These are phyloP conservation scores for Kluyveromyces siamensis DNA, from an alignment of 805 yeast genomes.

Conservation along the genomic window DNA sequence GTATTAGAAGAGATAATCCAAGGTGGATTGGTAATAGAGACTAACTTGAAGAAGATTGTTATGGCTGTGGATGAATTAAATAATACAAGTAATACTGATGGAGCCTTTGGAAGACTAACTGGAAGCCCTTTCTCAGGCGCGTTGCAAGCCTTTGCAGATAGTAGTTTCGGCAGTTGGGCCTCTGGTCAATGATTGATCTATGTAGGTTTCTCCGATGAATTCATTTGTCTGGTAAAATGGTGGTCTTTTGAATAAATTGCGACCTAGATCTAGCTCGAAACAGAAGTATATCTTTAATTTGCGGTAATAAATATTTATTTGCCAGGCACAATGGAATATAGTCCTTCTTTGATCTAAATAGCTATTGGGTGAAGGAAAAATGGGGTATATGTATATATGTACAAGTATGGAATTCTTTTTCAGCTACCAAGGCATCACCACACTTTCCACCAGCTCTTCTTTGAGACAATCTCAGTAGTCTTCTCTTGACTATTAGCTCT, in stretches of 20 bases:
- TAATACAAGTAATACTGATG: slow-evolving; percentile 18
- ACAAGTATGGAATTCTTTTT: background rate
- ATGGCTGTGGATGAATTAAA: slow-evolving; percentile 58
- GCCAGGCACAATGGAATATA: too few relatives aligned
- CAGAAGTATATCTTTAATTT: background rate
- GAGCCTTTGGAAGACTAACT: slow-evolving; percentile 14
- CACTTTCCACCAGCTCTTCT: slow-evolving; percentile 28
- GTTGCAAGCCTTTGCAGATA: slow-evolving; percentile 25
- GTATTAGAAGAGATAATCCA: slow-evolving; percentile 88
- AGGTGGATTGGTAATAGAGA: slow-evolving; percentile 97
- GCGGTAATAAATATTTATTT: background rate
- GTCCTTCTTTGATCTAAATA: background rate
- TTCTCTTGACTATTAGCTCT: slow-evolving; percentile 32
- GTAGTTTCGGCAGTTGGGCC: slow-evolving; percentile 30
- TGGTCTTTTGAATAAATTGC: too few relatives aligned
- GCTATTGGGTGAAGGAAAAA: background rate
- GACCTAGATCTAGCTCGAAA: background rate
- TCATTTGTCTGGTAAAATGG: too few relatives aligned
- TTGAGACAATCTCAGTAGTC: slow-evolving; percentile 26
- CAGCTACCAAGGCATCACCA: slow-evolving; percentile 9
- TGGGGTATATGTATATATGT: slow-evolving; percentile 4
- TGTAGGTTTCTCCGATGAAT: too few relatives aligned
- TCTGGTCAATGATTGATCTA: slow-evolving; percentile 18
- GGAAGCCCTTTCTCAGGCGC: slow-evolving; percentile 22
- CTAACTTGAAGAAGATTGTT: slow-evolving; percentile 74